Evolutionary conservation across 176 grass and related monocot genomes (phyloP).

Genomic region (Paspalum vaginatum): DNA sequence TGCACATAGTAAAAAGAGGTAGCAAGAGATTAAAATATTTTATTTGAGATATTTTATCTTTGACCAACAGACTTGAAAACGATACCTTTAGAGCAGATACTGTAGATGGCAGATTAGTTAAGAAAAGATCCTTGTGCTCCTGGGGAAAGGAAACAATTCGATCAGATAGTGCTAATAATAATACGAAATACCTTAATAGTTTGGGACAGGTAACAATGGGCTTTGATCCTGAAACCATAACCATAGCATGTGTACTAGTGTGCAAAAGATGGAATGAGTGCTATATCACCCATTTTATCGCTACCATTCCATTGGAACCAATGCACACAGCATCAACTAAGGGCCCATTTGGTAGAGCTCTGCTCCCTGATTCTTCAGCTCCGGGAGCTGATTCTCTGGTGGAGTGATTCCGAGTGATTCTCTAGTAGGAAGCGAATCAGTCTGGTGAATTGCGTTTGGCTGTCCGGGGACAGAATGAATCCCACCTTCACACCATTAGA

Average conservation of each 20-base stretch:
- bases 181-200: conserved; percentile 29
- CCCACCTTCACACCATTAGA: too few relatives aligned
- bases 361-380: too few relatives aligned
- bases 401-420: too few relatives aligned
- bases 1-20: conserved; percentile 44
- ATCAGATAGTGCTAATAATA: conserved; percentile 34
- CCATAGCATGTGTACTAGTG: not conserved
- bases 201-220: conserved; percentile 27
- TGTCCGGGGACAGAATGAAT: too few relatives aligned
- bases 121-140: conserved; percentile 96
- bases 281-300: not conserved
- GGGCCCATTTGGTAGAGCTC: too few relatives aligned
- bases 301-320: not conserved
- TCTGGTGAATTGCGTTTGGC: too few relatives aligned
- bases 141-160: conserved; percentile 43
- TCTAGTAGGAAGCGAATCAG: too few relatives aligned
- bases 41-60: conserved; percentile 32
- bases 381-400: too few relatives aligned
- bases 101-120: conserved; percentile 79
- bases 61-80: conserved; percentile 16
- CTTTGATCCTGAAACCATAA: conserved; percentile 33
- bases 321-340: not conserved
- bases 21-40: conserved; percentile 25
- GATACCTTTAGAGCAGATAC: conserved; percentile 85
- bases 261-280: not conserved